Evolutionary conservation across 2,329 filamentous ascomycete species (phyloP).

Genomic region (Fusarium euwallaceae): DNA sequence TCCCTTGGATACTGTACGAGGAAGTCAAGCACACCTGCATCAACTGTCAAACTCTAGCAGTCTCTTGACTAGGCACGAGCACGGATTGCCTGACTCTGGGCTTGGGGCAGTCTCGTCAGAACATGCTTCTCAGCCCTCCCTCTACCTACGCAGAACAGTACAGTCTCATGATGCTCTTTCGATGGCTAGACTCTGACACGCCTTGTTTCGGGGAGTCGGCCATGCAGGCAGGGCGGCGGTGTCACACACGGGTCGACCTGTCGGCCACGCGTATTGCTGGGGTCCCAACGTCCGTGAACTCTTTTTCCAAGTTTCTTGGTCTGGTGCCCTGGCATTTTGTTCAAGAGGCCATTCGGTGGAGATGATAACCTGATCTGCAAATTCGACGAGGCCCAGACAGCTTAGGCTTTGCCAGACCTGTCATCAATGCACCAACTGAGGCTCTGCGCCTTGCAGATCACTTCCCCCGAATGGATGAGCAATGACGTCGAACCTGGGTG

Average conservation of each 20-base stretch:
- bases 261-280: conserved; percentile 12
- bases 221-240: background rate
- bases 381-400: background rate
- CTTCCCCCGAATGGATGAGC: conserved; percentile 4
- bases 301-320: conserved; percentile 22
- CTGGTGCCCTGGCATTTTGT: background rate
- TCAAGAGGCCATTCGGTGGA: background rate
- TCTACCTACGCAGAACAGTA: background rate
- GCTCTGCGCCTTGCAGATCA: conserved; percentile 38
- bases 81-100: background rate
- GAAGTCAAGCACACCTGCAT: background rate
- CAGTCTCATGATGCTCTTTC: conserved; percentile 21
- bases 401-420: background rate
- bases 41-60: conserved; percentile 1
- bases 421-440: conserved; percentile 25
- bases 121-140: background rate
- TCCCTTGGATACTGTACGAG: background rate
- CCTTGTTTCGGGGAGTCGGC: conserved; percentile 15
- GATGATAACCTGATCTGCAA: conserved; percentile 5
- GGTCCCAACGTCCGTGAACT: background rate
- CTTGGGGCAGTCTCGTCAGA: background rate
- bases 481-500: conserved; percentile 35
- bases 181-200: background rate
- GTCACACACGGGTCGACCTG: background rate
- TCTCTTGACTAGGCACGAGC: background rate